These are phyloP conservation scores for Stenogyne calaminthoides DNA, from an alignment of 305 asterid genomes.

Conservation along the genomic window DNA sequence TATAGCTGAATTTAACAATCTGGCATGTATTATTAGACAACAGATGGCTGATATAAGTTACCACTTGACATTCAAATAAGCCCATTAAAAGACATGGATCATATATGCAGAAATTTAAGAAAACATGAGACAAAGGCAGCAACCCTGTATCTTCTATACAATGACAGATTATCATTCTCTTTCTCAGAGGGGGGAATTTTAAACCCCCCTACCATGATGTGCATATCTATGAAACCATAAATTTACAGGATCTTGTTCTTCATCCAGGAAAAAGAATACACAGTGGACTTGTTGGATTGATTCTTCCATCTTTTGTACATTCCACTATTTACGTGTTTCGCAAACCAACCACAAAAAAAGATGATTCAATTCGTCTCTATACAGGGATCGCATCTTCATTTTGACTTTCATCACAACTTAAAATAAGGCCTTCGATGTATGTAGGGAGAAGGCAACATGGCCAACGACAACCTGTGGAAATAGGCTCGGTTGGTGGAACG, in stretches of 20 bases:
- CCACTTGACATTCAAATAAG: slow-evolving; percentile 20
- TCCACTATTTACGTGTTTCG: slow-evolving; percentile 44
- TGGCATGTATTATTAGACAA: slow-evolving; percentile 4
- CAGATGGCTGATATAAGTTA: background rate
- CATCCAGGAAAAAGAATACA: too few relatives aligned
- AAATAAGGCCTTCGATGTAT: slow-evolving; percentile 72
- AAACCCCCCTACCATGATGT: slow-evolving; percentile 12
- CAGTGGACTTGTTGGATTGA: slow-evolving; percentile 31
- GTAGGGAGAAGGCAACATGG: slow-evolving; percentile 79
- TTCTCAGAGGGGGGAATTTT: slow-evolving; percentile 14
- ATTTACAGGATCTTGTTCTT: slow-evolving; percentile 29
- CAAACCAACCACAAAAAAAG: slow-evolving; percentile 17
- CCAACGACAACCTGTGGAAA: slow-evolving; percentile 92
- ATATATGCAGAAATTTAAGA: slow-evolving; percentile 32
- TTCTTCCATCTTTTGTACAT: slow-evolving; percentile 32
- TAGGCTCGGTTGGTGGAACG: slow-evolving; percentile 79
- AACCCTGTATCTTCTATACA: slow-evolving; percentile 45
- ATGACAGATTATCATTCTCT: slow-evolving; percentile 10
- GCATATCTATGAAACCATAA: slow-evolving; percentile 13
- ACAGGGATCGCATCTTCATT: slow-evolving; percentile 82
- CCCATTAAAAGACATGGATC: slow-evolving; percentile 1
- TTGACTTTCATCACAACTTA: slow-evolving; percentile 65
- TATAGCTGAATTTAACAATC: background rate
- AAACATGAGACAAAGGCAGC: background rate
- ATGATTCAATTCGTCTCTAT: slow-evolving; percentile 33